Evolutionary conservation across 2,329 filamentous ascomycete genomes (phyloP), one percentile per base, ranked within the genome.

Genomic region (Alternaria triticimaculans): DNA sequence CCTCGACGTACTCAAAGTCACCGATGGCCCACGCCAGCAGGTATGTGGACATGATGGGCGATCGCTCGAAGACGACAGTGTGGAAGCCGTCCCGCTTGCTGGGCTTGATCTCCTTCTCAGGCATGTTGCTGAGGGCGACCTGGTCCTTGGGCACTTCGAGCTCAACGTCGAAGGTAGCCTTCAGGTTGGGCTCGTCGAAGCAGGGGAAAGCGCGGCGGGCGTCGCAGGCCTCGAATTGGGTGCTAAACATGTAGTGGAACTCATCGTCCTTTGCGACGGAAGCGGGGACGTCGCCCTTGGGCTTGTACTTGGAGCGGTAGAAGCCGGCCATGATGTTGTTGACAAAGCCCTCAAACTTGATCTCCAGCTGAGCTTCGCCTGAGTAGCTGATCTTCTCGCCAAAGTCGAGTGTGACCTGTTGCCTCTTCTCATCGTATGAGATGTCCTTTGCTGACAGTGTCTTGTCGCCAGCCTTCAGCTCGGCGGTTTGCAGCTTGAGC

Each of bases 171-270:
- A 97, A 98, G 3, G 94, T 95, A 11, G 96, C 93, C 83, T 99
- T 99, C 68, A 98, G 87, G 76, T 97, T 97, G 45, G 96, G 96
- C 83, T 99, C 96, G 77, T 99, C 96, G 76, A 98, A 98, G 84
- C 96, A 99, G 51, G 96, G 96, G 82, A 99, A 97, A 9, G 96
- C 95, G 70, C 94, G 88, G 69, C 96, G 91, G 65, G 96, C 96
- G 82, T 99, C 96, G 76, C 94, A 97, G 49, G 94, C 91, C 84
- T 99, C 96, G 77, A 99, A 99, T 80, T 99, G 96, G 53, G 96
- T 99, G 84, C 93, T 97, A 81, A 97, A 89, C 87, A 84, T 90
- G 87, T 82, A 89, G 77, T 89, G 84, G 72, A 87, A 84, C 58
- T 89, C 87, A 51, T 83, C 85, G 62, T 89, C 93, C 76, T 86